Base-by-base conservation (phyloP, 2,329 filamentous ascomycete genomes). In the Sporothrix schenckii region DNA sequence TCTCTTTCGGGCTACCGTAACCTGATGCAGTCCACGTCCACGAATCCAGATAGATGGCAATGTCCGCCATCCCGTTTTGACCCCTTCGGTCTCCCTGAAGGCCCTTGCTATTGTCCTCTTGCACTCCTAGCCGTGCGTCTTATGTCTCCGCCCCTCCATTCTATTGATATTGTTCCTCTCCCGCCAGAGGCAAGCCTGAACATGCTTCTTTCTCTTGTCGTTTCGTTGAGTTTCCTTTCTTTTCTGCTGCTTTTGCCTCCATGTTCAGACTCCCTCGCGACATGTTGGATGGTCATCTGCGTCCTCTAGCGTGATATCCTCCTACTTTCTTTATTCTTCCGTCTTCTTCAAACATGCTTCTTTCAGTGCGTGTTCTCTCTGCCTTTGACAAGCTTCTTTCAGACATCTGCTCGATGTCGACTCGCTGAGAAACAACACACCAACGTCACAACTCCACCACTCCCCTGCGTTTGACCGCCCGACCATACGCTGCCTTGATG, bases 111-210 rank as follows among this genome's bases (percentile, higher is more conserved):
- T 21, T 58, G 16, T 4, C 52, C n/a, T 11, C 11, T 27, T 10
- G n/a, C 13, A 7, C 24, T 19, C 27, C 27, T 27, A 9, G 7
- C 34, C 34, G 5, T 34, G 34, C 7, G 7, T 9, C 34, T 60
- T 21, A n/a, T 19, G 30, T 47, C n/a, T 7, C 58, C 39, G n/a
- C 13, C 19, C 14, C 10, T 19, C 27, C n/a, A 44, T 67, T 27
- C 30, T 41, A 4, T 67, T 67, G 50, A 30, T 24, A 67, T 70
- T 67, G 34, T 53, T 70, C 49, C 49, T 53, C 27, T 50, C 41
- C 16, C 13, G 61, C 41, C 30, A 65, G 61, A 49, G 16, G 27
- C 27, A 21, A 30, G 16, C 11, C 14, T 50, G 61, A 65, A 65
- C 44, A 65, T 49, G 27, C 14, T 50, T 50, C 24, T 65, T 58